Evolutionary conservation across 768 basidiomycete species (phyloP).

Genomic region (Neoboletus magnificus): DNA sequence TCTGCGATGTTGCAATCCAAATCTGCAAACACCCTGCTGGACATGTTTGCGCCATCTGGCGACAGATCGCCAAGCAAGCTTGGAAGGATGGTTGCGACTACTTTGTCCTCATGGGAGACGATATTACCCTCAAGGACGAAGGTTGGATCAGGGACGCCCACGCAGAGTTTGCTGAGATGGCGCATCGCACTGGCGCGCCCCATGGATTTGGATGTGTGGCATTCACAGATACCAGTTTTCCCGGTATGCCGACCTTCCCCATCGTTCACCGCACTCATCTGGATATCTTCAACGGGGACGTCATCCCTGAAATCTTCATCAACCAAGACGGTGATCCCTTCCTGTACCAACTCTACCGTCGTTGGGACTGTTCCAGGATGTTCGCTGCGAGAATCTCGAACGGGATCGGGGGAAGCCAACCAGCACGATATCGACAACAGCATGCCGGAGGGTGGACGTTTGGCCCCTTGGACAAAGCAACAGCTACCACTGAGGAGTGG

Average conservation of each 20-base stretch:
- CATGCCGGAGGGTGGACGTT: constrained; percentile 49
- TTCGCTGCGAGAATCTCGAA: constrained; percentile 42
- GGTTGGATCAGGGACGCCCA: constrained; percentile 50
- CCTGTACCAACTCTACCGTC: constrained; percentile 58
- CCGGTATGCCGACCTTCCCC: constrained; percentile 63
- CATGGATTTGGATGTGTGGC: constrained; percentile 55
- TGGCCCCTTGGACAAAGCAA: constrained; percentile 41
- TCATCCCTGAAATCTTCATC: constrained; percentile 50
- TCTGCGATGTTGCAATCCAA: constrained; percentile 37
- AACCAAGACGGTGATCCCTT: constrained; percentile 62
- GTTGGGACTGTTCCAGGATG: constrained; percentile 51
- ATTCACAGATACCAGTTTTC: constrained; percentile 53
- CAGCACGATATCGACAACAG: constrained; percentile 48
- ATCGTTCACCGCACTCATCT: constrained; percentile 53
- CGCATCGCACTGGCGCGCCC: constrained; percentile 31
- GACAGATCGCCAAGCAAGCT: constrained; percentile 46
- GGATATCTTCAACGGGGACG: constrained; percentile 49
- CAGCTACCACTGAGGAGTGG: constrained; percentile 35
- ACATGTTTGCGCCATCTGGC: constrained; percentile 53
- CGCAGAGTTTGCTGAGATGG: constrained; percentile 36
- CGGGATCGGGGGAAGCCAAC: constrained; percentile 41
- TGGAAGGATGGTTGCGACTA: constrained; percentile 49
- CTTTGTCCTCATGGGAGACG: constrained; percentile 53
- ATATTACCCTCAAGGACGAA: constrained; percentile 47
- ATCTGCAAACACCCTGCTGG: constrained; percentile 41